Evolutionary conservation across 1,284 basidiomycete genomes (phyloP), one percentile per base, ranked within the genome.

Genomic region (Pholiota adiposa): DNA sequence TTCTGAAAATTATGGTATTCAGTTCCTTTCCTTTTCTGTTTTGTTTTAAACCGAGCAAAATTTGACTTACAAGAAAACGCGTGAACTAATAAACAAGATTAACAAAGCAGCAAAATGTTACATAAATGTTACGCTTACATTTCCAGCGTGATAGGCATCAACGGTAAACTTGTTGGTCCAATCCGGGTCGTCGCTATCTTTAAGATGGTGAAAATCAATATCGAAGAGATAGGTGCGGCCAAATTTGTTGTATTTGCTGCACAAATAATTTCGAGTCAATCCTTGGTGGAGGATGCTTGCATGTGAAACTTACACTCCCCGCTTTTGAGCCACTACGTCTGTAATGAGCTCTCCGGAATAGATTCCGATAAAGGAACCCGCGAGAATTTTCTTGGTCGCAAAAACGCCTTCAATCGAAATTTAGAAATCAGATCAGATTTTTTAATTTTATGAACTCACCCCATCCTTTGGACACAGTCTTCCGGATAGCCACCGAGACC

Each of bases 221-320:
- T 93, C 87, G 65, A 96, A 92, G 1, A 96, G 79, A 67, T 97
- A 97, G 0, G 94, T 96, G 50, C 89, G 78, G 2, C 90, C 92
- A 53, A 87, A 85, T 55, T 82, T 77, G 68, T 93, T 86, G 70
- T 97, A 97, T 16, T 84, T 75, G 34, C 91, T 92, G 18, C 19
- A 19, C 14, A 1, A 18, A 18, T 27, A 23, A 23, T 2, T 7
- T 16, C 7, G 12, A 65, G 46, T 34, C 59, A 67, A 16, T 4
- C 36, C 14, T 9, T 38, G 4, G 36, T 7, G 7, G 14, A 38
- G 29, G 29, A 31, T 19, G n/a, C n/a, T 64, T 58, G 16, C 51
- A 25, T 43, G 19, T 8, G 54, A 19, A 11, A 75, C 87, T 71
- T 63, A 92, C 91, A 67, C 66, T 59, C 90, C 93, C 23, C 95